Percentiles rank a stretch among this genome's conserved stretches.
Evolutionary conservation across 1,139 yeast genomes (phyloP).

Genomic region (Saccharomyces uvarum): DNA sequence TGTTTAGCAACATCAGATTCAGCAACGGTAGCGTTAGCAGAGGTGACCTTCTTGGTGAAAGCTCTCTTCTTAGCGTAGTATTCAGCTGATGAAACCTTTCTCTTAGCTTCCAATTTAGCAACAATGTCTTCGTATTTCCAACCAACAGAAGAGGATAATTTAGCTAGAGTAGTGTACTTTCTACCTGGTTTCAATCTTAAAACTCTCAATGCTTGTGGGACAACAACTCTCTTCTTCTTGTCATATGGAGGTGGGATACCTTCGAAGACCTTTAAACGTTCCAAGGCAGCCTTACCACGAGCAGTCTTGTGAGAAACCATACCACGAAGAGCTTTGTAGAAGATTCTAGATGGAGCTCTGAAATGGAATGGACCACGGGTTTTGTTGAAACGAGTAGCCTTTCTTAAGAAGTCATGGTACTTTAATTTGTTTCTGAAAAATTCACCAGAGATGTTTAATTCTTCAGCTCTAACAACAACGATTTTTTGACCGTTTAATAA

Average conservation of each 20-base stretch:
- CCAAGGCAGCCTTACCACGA: conserved; percentile 99
- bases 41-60: conserved; percentile 80
- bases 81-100: conserved; percentile 98
- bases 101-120: conserved; percentile 96
- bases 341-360: conserved; percentile 99
- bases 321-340: conserved; percentile 99
- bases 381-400: conserved; percentile 98
- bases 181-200: conserved; percentile 99
- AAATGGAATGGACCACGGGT: conserved; percentile 99
- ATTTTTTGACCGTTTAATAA: conserved; percentile 96
- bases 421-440: conserved; percentile 99
- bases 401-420: conserved; percentile 99
- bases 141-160: conserved; percentile 94
- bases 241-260: conserved; percentile 99
- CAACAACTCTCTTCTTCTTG: conserved; percentile 99
- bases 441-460: conserved; percentile 98
- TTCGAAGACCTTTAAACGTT: conserved; percentile 98
- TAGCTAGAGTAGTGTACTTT: conserved; percentile 98
- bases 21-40: conserved; percentile 66
- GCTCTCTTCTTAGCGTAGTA: conserved; percentile 98
- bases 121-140: conserved; percentile 99
- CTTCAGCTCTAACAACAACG: conserved; percentile 96
- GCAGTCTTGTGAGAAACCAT: conserved; percentile 99
- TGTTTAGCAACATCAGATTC: conserved; percentile 74
- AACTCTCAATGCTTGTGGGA: conserved; percentile 99